phyloP scores from a whole-genome alignment of 805 yeast genomes.

The Sugiyamaella mastotermitis region DNA sequence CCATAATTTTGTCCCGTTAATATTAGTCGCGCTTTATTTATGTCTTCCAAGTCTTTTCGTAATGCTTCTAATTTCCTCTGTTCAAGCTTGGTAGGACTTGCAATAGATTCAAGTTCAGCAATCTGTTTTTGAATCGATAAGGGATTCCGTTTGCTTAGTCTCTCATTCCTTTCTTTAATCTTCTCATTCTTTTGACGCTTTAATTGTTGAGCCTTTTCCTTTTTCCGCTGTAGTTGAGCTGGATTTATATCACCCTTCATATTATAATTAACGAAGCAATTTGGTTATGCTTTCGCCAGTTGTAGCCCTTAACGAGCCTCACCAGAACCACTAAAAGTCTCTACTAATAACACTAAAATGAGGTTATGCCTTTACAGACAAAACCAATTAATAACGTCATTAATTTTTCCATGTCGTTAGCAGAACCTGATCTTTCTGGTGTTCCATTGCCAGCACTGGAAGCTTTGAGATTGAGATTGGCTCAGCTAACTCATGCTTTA shows the following conservation, averaged over 20 bases:
- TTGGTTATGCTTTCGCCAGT: no score
- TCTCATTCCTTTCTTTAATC: constrained; percentile 21
- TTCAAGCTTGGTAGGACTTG: neutral
- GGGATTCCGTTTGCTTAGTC: constrained; percentile 19
- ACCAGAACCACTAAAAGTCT: no score
- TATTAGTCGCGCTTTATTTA: constrained; percentile 14
- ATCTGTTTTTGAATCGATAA: constrained; percentile 15
- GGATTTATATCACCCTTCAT: constrained; percentile 21
- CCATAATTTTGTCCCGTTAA: neutral
- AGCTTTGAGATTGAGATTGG: constrained; percentile 52
- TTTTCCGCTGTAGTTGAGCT: constrained; percentile 19
- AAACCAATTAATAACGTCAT: no score
- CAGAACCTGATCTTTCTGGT: constrained; percentile 37
- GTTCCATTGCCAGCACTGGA: constrained; percentile 61
- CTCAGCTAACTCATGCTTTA: constrained; percentile 58
- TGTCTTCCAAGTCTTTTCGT: constrained; percentile 16
- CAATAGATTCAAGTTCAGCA: constrained; percentile 20
- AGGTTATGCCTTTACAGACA: no score
- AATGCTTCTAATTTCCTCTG: constrained; percentile 14
- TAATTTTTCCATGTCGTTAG: no score
- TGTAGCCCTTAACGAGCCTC: no score
- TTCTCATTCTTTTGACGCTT: constrained; percentile 24
- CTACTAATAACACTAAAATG: no score
- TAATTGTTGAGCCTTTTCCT: constrained; percentile 25
- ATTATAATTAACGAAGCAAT: no score